Conservation (phyloP, 208 protist species). For the Porcisia hertigi region DNA sequence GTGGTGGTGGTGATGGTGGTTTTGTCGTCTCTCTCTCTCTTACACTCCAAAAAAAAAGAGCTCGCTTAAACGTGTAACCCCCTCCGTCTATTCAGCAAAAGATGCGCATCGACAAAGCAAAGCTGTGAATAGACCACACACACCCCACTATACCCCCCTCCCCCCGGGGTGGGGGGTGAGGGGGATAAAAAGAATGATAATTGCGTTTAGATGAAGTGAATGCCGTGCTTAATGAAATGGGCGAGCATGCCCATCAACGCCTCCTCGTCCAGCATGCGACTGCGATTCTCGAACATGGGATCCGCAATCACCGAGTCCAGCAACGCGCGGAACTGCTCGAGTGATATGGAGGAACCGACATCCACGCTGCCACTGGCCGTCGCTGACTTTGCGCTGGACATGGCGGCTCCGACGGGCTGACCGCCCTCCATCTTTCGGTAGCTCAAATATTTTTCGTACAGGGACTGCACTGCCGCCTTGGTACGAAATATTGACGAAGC, state of each 20-base stretch:
- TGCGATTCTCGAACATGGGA: constrained; percentile 76
- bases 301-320: constrained; percentile 75
- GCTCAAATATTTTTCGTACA: constrained; percentile 85
- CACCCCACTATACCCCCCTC: too few species aligned
- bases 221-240: constrained; percentile 78
- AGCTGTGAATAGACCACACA: too few species aligned
- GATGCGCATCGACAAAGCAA: too few species aligned
- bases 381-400: neutral
- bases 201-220: constrained; percentile 72
- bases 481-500: constrained; percentile 96
- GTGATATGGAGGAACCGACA: constrained; percentile 17
- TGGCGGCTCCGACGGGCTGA: constrained; percentile 11
- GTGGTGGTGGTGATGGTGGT: too few species aligned
- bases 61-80: too few species aligned
- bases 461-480: constrained; percentile 70
- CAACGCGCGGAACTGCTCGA: constrained; percentile 69
- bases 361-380: neutral
- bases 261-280: constrained; percentile 77
- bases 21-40: too few species aligned
- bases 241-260: constrained; percentile 79
- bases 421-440: constrained; percentile 86
- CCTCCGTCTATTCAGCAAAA: too few species aligned
- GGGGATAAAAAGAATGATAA: neutral
- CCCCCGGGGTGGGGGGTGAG: too few species aligned
- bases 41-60: too few species aligned